phyloP scores from a whole-genome alignment of 257 asterid genomes.

The Ajuga chamaepitys region DNA sequence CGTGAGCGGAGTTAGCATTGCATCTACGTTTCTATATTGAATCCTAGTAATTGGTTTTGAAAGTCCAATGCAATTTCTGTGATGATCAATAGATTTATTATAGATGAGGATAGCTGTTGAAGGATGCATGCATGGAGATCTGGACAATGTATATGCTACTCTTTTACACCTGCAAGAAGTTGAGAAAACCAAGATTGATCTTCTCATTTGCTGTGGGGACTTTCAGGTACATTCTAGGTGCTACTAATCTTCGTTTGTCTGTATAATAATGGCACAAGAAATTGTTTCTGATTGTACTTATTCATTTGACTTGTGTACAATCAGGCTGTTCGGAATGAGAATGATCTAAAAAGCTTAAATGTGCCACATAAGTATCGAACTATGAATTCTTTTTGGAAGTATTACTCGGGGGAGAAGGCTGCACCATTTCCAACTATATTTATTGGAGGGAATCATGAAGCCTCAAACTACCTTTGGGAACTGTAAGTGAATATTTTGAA shows the following conservation, averaged over 20 bases:
- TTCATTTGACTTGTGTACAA: constrained; percentile 12
- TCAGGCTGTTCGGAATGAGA: constrained; percentile 78
- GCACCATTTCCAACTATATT: constrained; percentile 86
- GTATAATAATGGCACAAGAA: not conserved
- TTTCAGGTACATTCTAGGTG: constrained; percentile 56
- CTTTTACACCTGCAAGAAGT: constrained; percentile 69
- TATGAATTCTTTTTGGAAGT: constrained; percentile 93
- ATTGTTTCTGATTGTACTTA: not conserved
- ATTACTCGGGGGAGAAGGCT: constrained; percentile 85
- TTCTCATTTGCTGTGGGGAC: constrained; percentile 94
- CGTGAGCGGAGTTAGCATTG: not conserved
- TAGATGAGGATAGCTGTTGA: constrained; percentile 93
- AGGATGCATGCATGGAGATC: constrained; percentile 98
- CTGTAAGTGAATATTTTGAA: constrained; percentile 39
- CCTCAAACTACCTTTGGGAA: constrained; percentile 88
- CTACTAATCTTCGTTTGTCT: not conserved
- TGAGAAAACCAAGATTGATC: constrained; percentile 69
- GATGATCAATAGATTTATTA: constrained; percentile 7
- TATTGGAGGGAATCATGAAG: constrained; percentile 90
- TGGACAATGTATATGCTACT: constrained; percentile 81
- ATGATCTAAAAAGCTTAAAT: constrained; percentile 57
- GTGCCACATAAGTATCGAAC: constrained; percentile 57
- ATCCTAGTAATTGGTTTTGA: not conserved
- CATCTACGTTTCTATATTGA: not conserved
- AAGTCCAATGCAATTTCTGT: not conserved